phyloP scores from a whole-genome alignment of 2,329 filamentous ascomycete genomes.

The Monilinia fructigena region DNA sequence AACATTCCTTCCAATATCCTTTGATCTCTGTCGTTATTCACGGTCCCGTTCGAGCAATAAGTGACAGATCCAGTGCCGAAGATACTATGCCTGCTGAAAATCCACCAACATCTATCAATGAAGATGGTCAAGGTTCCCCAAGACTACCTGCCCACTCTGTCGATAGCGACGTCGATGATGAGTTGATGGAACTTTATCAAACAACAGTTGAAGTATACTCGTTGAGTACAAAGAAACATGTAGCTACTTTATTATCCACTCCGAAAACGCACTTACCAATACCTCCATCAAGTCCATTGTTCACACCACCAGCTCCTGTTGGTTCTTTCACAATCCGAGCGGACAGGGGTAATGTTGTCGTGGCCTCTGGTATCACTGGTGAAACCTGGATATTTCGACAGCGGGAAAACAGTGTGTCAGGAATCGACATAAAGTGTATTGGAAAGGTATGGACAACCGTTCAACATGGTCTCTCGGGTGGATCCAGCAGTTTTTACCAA shows the following conservation, averaged over 20 bases:
- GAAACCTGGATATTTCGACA: slow-evolving; percentile 79
- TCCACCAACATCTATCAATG: slow-evolving; percentile 26
- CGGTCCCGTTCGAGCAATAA: slow-evolving; percentile 57
- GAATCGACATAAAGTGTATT: slow-evolving; percentile 19
- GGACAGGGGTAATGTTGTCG: slow-evolving; percentile 66
- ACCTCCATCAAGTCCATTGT: slow-evolving; percentile 59
- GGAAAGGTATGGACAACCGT: slow-evolving; percentile 92
- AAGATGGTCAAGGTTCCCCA: slow-evolving; percentile 39
- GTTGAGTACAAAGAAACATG: slow-evolving; percentile 66
- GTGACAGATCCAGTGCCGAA: slow-evolving; percentile 31
- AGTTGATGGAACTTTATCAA: slow-evolving; percentile 64
- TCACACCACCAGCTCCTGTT: slow-evolving; percentile 65
- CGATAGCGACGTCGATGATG: slow-evolving; percentile 36
- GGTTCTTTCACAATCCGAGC: slow-evolving; percentile 72
- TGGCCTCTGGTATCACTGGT: slow-evolving; percentile 79
- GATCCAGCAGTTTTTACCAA: slow-evolving; percentile 30
- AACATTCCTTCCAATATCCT: slow-evolving; percentile 60
- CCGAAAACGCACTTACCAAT: slow-evolving; percentile 60
- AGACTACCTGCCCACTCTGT: slow-evolving; percentile 42
- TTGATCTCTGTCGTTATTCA: slow-evolving; percentile 79
- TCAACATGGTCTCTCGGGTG: slow-evolving; percentile 57
- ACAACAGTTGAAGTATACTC: slow-evolving; percentile 90
- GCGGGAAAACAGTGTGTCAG: background rate
- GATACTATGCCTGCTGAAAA: slow-evolving; percentile 30
- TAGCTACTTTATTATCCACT: slow-evolving; percentile 73